phyloP scores from a whole-genome alignment of 768 basidiomycete genomes.

The Suillus luteus region DNA sequence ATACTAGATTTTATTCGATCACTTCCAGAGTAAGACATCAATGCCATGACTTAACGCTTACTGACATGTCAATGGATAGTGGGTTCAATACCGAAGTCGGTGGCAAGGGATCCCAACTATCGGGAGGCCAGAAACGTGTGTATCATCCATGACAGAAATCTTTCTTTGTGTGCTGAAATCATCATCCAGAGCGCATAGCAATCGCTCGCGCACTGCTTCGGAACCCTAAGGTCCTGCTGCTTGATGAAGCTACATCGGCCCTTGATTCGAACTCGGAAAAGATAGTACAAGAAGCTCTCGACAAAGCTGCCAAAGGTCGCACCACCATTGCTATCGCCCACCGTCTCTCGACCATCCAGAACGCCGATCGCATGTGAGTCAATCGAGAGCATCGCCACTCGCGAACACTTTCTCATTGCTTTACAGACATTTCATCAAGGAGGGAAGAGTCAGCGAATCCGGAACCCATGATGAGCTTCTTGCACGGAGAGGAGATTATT shows the following conservation, averaged over 20 bases:
- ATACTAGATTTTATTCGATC: constrained; percentile 87
- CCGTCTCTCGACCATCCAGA: constrained; percentile 89
- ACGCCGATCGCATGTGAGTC: constrained; percentile 81
- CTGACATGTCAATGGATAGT: constrained; percentile 36
- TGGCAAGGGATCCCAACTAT: constrained; percentile 86
- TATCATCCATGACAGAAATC: constrained; percentile 11
- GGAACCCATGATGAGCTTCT: constrained; percentile 88
- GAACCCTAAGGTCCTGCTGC: constrained; percentile 83
- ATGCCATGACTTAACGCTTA: background rate
- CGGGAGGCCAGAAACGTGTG: constrained; percentile 85
- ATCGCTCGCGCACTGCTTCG: constrained; percentile 90
- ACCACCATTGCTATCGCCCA: constrained; percentile 97
- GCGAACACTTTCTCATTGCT: constrained; percentile 4
- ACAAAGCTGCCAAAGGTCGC: constrained; percentile 87
- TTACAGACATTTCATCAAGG: constrained; percentile 83
- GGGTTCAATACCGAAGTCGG: constrained; percentile 93
- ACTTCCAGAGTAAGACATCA: constrained; percentile 66
- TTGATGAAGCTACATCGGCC: constrained; percentile 91
- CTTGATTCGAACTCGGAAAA: constrained; percentile 91
- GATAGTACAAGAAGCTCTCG: constrained; percentile 92
- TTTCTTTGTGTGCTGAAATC: constrained; percentile 7
- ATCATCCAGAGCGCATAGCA: constrained; percentile 58
- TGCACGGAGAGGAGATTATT: constrained; percentile 65
- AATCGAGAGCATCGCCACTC: background rate
- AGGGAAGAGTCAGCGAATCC: constrained; percentile 80